Percentiles rank a stretch among this genome's conserved stretches.
phyloP scores from a whole-genome alignment of 169 alveolate species.

The Fabrea salina region DNA sequence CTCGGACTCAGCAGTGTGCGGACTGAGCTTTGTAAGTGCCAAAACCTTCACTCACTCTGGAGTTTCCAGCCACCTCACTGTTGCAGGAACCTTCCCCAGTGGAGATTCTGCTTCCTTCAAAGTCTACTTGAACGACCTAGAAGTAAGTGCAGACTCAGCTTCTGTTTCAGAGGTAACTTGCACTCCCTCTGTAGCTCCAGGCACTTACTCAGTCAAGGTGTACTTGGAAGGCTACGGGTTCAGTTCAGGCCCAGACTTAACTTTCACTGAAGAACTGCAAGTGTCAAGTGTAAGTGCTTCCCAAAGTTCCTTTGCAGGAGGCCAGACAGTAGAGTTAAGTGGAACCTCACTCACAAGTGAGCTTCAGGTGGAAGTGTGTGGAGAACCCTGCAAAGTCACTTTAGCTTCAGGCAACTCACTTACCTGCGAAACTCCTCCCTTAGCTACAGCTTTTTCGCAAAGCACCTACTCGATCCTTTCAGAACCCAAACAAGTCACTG shows the following conservation, averaged over 20 bases:
- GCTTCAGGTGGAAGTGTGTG: not conserved
- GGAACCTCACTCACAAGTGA: constrained; percentile 40
- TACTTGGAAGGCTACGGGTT: constrained; percentile 14
- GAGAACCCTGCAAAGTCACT: constrained; percentile 19
- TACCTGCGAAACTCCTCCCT: not conserved
- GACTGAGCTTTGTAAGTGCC: not conserved
- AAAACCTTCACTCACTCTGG: not conserved
- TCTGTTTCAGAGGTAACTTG: not conserved
- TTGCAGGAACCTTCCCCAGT: constrained; percentile 11
- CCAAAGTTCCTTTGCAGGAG: constrained; percentile 49
- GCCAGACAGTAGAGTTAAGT: constrained; percentile 34
- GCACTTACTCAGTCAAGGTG: not conserved
- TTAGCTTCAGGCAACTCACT: not conserved
- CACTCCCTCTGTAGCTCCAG: not conserved
- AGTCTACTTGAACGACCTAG: not conserved
- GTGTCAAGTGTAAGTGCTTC: not conserved
- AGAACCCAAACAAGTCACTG: not conserved
- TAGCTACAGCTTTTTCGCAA: not conserved
- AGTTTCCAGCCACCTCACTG: not conserved
- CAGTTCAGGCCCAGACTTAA: not conserved
- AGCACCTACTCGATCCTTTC: not conserved
- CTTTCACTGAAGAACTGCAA: not conserved
- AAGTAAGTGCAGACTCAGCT: not conserved
- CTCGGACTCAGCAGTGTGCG: constrained; percentile 1
- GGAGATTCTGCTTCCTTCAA: not conserved